Evolutionary conservation across 208 protist genomes (phyloP).

Genomic region (Trichomonas gallinae): DNA sequence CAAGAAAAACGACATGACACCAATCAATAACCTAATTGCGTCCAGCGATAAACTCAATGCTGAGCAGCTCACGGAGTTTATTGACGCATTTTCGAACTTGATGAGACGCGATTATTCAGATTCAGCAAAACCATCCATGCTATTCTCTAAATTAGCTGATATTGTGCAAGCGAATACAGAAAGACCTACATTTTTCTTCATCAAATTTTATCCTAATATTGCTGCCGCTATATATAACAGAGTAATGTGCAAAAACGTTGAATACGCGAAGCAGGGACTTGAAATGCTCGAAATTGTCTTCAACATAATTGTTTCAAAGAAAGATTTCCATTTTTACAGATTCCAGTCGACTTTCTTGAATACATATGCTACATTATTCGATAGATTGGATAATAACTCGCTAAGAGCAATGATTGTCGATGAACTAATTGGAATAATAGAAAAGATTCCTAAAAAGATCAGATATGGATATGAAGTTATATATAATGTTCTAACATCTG

Average conservation of each 20-base stretch:
- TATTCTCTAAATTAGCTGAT: neutral
- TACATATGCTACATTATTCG: neutral
- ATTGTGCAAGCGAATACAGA: neutral
- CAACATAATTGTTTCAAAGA: neutral
- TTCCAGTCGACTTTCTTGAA: neutral
- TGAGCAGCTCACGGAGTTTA: neutral
- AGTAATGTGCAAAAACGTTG: neutral
- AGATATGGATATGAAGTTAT: neutral
- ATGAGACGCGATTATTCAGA: neutral
- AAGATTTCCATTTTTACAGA: neutral
- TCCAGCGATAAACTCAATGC: neutral
- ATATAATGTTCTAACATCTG: neutral
- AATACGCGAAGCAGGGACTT: neutral
- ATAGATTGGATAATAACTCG: neutral
- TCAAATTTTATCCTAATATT: neutral
- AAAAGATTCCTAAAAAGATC: neutral
- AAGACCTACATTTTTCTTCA: neutral
- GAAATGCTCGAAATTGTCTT: neutral
- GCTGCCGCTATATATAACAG: neutral
- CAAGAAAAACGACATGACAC: neutral
- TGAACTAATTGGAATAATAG: neutral
- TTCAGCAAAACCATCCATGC: neutral
- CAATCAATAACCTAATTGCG: neutral
- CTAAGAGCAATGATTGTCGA: neutral
- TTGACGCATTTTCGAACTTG: neutral